Percentiles rank a stretch among this genome's conserved stretches.
Evolutionary conservation across 1,284 basidiomycete genomes (phyloP).

Genomic region (Gomphus sp.): DNA sequence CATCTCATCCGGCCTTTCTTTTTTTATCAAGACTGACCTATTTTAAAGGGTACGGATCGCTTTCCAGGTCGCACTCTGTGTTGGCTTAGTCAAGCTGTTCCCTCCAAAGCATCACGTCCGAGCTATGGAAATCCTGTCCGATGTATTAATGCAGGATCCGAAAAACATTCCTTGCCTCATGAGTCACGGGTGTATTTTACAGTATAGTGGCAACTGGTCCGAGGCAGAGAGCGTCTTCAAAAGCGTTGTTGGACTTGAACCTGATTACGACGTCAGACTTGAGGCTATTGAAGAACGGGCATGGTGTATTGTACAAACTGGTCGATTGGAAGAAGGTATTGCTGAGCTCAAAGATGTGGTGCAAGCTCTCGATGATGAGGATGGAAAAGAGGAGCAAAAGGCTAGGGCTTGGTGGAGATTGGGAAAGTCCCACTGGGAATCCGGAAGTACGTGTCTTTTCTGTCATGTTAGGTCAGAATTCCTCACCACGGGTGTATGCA

Average conservation of each 20-base stretch:
- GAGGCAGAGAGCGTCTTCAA: slow-evolving; percentile 59
- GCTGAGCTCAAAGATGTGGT: slow-evolving; percentile 53
- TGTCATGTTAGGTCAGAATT: not conserved
- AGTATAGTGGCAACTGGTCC: slow-evolving; percentile 58
- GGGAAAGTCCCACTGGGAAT: slow-evolving; percentile 71
- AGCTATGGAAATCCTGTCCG: slow-evolving; percentile 67
- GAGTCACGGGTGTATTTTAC: slow-evolving; percentile 67
- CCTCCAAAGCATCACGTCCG: slow-evolving; percentile 85
- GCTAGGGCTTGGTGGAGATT: slow-evolving; percentile 82
- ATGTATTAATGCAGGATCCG: slow-evolving; percentile 55
- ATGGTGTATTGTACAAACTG: slow-evolving; percentile 71
- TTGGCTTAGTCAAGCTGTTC: slow-evolving; percentile 76
- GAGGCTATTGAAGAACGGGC: slow-evolving; percentile 77
- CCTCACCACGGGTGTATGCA: slow-evolving; percentile 15
- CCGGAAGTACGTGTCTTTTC: slow-evolving; percentile 45
- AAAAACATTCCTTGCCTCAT: slow-evolving; percentile 63
- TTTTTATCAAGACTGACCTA: slow-evolving; percentile 5
- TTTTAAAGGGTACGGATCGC: slow-evolving; percentile 43
- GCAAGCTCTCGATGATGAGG: slow-evolving; percentile 41
- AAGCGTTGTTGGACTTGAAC: slow-evolving; percentile 17
- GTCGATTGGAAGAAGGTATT: slow-evolving; percentile 45
- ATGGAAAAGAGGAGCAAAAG: slow-evolving; percentile 45
- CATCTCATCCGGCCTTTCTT: slow-evolving; percentile 9
- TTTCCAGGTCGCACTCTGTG: slow-evolving; percentile 59
- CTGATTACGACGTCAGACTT: slow-evolving; percentile 37